Percentiles rank a stretch among this genome's conserved stretches.
Evolutionary conservation across 2,329 filamentous ascomycete species (phyloP).

Genomic region (Talaromyces funiculosus): DNA sequence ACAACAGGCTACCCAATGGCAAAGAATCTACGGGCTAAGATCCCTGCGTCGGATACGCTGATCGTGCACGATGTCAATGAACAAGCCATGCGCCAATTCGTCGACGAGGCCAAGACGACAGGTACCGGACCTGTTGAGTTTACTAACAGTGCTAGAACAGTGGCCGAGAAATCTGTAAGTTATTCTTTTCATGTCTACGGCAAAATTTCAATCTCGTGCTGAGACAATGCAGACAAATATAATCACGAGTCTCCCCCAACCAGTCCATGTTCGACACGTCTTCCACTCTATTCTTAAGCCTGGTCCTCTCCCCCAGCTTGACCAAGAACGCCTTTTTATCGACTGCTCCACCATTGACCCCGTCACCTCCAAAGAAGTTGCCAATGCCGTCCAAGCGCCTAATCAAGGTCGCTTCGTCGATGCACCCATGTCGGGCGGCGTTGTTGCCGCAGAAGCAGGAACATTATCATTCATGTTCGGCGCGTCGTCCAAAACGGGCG

Average conservation of each 20-base stretch:
- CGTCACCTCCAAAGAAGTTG: slow-evolving; percentile 71
- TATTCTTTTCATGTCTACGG: neutral
- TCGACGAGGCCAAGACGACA: slow-evolving; percentile 44
- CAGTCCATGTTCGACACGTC: slow-evolving; percentile 77
- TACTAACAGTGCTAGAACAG: slow-evolving; percentile 54
- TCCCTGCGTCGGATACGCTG: slow-evolving; percentile 57
- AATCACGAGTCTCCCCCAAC: slow-evolving; percentile 84
- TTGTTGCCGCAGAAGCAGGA: slow-evolving; percentile 81
- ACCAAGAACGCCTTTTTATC: slow-evolving; percentile 72
- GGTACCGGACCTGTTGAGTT: slow-evolving; percentile 49
- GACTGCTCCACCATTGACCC: slow-evolving; percentile 97
- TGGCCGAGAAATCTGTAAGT: slow-evolving; percentile 63
- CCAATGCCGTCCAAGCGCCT: slow-evolving; percentile 60
- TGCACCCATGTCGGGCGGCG: slow-evolving; percentile 93
- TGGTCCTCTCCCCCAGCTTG: slow-evolving; percentile 45
- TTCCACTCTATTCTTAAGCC: slow-evolving; percentile 69
- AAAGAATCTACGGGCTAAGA: slow-evolving; percentile 62
- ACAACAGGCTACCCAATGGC: slow-evolving; percentile 62
- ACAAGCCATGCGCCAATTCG: slow-evolving; percentile 51
- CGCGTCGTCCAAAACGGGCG: slow-evolving; percentile 46
- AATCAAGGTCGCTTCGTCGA: slow-evolving; percentile 77
- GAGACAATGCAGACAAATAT: slow-evolving; percentile 37
- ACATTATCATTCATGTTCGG: slow-evolving; percentile 97
- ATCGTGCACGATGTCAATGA: slow-evolving; percentile 62
- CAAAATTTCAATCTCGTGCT: neutral